Evolutionary conservation across 495 filamentous ascomycete genomes (phyloP).

Genomic region (Penicillium robsamsonii): DNA sequence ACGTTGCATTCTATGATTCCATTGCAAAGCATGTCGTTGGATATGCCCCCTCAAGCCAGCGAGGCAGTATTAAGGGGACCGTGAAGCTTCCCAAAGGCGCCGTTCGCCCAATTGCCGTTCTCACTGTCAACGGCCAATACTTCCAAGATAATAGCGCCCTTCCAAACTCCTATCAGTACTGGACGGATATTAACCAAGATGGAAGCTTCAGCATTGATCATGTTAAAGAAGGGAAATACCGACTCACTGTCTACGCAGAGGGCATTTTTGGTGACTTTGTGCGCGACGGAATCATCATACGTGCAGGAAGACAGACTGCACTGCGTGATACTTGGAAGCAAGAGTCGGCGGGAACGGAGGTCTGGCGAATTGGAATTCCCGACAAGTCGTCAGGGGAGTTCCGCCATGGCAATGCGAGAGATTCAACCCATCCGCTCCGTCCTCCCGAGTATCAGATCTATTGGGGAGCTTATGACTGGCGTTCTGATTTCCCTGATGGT

Average conservation of each 20-base stretch:
- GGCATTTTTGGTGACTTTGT: constrained; percentile 55
- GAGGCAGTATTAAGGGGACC: constrained; percentile 41
- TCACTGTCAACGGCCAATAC: constrained; percentile 50
- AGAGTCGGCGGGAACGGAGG: constrained; percentile 49
- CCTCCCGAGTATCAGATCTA: constrained; percentile 54
- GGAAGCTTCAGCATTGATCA: constrained; percentile 47
- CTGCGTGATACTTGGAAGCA: constrained; percentile 41
- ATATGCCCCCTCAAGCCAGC: constrained; percentile 45
- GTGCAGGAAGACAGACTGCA: constrained; percentile 30
- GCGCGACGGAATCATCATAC: constrained; percentile 41
- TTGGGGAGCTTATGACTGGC: constrained; percentile 56
- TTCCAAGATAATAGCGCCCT: constrained; percentile 58
- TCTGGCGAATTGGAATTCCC: constrained; percentile 55
- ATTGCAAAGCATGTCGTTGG: constrained; percentile 54
- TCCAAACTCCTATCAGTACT: constrained; percentile 53
- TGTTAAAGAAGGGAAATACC: constrained; percentile 51
- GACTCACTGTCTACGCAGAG: constrained; percentile 56
- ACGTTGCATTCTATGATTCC: constrained; percentile 53
- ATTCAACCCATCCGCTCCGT: constrained; percentile 43
- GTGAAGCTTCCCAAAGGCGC: constrained; percentile 48
- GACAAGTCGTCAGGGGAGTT: constrained; percentile 57
- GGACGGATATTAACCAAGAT: constrained; percentile 48
- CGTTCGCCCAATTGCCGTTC: constrained; percentile 46
- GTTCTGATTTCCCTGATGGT: constrained; percentile 50
- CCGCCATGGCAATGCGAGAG: constrained; percentile 46